Base-by-base conservation (phyloP, 306 rosid species). In the Calophaca sinica region DNA sequence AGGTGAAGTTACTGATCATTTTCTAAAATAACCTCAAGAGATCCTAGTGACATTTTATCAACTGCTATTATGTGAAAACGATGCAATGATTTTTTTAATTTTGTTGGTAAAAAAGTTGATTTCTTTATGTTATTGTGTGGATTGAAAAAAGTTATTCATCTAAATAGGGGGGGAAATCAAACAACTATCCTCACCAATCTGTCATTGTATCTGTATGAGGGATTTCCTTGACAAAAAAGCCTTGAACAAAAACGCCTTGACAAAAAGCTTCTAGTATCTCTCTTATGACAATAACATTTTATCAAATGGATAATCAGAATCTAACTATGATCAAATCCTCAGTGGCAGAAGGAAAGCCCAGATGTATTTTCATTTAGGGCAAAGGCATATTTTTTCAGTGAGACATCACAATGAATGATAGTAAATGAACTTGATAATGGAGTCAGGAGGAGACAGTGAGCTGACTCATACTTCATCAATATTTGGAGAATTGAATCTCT, bases 1-100 rank as follows among this genome's bases (percentile, higher is more conserved):
- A 92, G 97, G 98, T 91, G 84, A 69, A 45, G 65, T 82, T 77
- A 69, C 66, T 74, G 28, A 77, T 55, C 32, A 46, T 28, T 72
- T 62, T 77, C 33, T 5, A 5, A 68, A 62, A n/a, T 41, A 67
- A 68, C 50, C 9, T 55, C 7, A 35, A 50, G 46, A 49, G 74
- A 52, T 77, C n/a, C n/a, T n/a, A n/a, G n/a, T n/a, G n/a, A n/a
- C n/a, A n/a, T n/a, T n/a, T n/a, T n/a, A n/a, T n/a, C n/a, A n/a
- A n/a, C n/a, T n/a, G n/a, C 46, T 75, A 38, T 71, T 49, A 41
- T 67, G 67, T 67, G 33, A 29, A 62, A 77, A 13, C 12, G 5
- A 55, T 63, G 6, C n/a, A 29, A n/a, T 63, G 50, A n/a, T n/a
- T 20, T 72, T 15, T 15, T 35, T 69, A 10, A 13, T 39, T 74